These are phyloP conservation scores for Metarhizium humberi DNA, from an alignment of 2,329 filamentous ascomycete genomes.

Conservation along the genomic window DNA sequence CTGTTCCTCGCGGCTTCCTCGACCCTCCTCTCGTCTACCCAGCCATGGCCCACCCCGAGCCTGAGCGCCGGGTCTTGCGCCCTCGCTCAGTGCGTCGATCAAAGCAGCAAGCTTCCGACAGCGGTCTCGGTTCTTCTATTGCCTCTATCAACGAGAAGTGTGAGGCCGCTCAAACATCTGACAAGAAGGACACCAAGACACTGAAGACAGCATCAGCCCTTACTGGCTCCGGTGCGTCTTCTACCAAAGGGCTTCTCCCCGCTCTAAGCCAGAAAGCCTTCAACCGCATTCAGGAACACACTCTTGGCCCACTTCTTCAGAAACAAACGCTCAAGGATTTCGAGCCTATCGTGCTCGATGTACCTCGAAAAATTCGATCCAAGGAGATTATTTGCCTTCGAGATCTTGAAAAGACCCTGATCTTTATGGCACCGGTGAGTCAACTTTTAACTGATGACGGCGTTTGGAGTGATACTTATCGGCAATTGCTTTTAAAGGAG, in stretches of 20 bases:
- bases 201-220: conserved; percentile 43
- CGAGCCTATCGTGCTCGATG: conserved; percentile 67
- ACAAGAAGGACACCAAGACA: conserved; percentile 13
- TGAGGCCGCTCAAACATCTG: conserved; percentile 24
- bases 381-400: conserved; percentile 85
- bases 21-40: conserved; percentile 44
- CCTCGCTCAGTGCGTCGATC: conserved; percentile 45
- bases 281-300: conserved; percentile 71
- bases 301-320: conserved; percentile 67
- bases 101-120: conserved; percentile 71
- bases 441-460: conserved; percentile 43
- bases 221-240: conserved; percentile 47
- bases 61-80: conserved; percentile 41
- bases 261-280: conserved; percentile 60
- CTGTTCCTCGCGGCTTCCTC: conserved; percentile 51
- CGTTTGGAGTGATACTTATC: conserved; percentile 57
- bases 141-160: conserved; percentile 48
- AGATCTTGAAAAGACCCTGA: conserved; percentile 87
- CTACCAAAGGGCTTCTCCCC: conserved; percentile 39
- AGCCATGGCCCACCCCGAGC: conserved; percentile 32
- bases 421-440: conserved; percentile 93
- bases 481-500: conserved; percentile 67
- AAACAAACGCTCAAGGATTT: conserved; percentile 70
- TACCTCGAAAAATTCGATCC: conserved; percentile 68
- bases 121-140: conserved; percentile 78